These are phyloP conservation scores for Tetracentron sinense DNA, from an alignment of 164 flowering plant species.

Conservation along the genomic window DNA sequence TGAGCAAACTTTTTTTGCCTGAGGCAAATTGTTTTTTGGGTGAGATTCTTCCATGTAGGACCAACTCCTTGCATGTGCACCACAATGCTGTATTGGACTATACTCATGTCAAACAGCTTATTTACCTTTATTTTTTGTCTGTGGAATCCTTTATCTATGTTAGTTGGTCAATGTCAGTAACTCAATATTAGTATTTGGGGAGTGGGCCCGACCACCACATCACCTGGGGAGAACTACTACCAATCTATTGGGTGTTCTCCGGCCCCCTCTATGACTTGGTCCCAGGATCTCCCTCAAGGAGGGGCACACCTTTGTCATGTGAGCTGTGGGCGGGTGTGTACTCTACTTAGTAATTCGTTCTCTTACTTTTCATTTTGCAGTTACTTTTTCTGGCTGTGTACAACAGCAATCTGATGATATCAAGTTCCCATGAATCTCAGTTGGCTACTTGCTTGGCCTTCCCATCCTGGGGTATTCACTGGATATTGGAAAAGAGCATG, in stretches of 20 bases:
- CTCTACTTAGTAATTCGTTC: neutral
- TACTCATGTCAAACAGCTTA: no score
- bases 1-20: neutral
- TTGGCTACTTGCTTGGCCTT: constrained; percentile 83
- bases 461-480: constrained; percentile 90
- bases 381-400: neutral
- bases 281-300: no score
- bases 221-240: no score
- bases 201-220: no score
- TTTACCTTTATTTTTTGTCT: no score
- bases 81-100: neutral
- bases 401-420: neutral
- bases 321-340: no score
- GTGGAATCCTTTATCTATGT: no score
- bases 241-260: no score
- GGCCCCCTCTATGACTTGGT: no score
- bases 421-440: constrained; percentile 31
- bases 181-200: no score
- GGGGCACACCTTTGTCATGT: no score
- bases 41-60: neutral
- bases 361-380: neutral
- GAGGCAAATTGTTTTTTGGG: neutral
- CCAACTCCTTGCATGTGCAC: neutral
- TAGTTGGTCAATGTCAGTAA: no score
- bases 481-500: constrained; percentile 95